Evolutionary conservation across 2,329 filamentous ascomycete genomes (phyloP).

Genomic region (Trichothecium roseum): DNA sequence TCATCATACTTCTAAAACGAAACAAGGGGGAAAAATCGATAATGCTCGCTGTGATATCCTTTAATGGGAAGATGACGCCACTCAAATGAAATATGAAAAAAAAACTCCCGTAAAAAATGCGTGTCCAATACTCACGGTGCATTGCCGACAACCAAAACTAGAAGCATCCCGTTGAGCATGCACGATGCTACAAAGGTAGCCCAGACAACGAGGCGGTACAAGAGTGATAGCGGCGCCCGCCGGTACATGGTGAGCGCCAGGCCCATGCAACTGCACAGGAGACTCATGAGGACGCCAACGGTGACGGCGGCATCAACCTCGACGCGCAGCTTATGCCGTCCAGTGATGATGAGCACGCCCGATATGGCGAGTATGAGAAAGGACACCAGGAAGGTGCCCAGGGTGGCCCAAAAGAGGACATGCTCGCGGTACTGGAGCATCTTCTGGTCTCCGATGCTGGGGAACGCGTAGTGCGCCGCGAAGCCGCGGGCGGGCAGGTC

Average conservation of each 20-base stretch:
- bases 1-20: neutral
- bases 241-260: conserved; percentile 49
- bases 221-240: conserved; percentile 28
- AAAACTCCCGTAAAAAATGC: neutral
- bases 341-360: conserved; percentile 55
- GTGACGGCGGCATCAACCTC: conserved; percentile 67
- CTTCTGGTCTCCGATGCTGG: conserved; percentile 40
- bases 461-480: conserved; percentile 42
- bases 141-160: conserved; percentile 30
- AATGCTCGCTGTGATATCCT: neutral
- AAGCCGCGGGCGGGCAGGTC: conserved; percentile 41
- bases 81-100: neutral
- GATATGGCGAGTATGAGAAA: conserved; percentile 56
- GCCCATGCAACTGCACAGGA: conserved; percentile 52
- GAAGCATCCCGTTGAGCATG: conserved; percentile 31
- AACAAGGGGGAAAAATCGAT: neutral
- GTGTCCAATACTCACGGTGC: conserved; percentile 15
- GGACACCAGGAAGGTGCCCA: conserved; percentile 46
- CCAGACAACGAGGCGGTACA: conserved; percentile 31
- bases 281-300: conserved; percentile 55
- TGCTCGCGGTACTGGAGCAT: conserved; percentile 40
- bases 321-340: conserved; percentile 54
- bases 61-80: too few relatives aligned
- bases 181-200: conserved; percentile 24
- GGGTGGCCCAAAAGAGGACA: conserved; percentile 42